These are phyloP conservation scores for Rhinocladiella mackenziei DNA, from an alignment of 2,329 filamentous ascomycete species.

Conservation along the genomic window DNA sequence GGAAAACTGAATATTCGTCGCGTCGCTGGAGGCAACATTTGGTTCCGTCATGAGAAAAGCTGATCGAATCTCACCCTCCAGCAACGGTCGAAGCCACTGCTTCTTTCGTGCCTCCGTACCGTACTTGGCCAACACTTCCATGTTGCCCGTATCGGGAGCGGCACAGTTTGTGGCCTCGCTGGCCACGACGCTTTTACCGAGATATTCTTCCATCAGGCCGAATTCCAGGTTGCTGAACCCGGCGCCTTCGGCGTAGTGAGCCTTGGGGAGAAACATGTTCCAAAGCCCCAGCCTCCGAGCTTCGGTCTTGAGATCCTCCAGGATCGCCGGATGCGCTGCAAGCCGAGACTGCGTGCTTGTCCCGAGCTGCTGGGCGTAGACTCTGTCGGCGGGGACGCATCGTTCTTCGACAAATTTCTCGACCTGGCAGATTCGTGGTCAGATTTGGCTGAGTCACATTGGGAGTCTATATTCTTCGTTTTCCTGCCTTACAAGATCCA, in stretches of 20 bases:
- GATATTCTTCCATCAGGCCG: constrained; percentile 92
- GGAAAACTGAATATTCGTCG: constrained; percentile 82
- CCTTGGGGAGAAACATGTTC: constrained; percentile 97
- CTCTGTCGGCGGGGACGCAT: constrained; percentile 78
- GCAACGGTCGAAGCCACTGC: constrained; percentile 73
- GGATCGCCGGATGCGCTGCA: constrained; percentile 70
- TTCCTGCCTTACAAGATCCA: constrained; percentile 61
- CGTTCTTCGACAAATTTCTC: constrained; percentile 97
- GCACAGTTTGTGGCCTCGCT: constrained; percentile 87
- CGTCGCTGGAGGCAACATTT: constrained; percentile 81
- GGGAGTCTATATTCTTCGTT: background rate
- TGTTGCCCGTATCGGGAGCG: constrained; percentile 89
- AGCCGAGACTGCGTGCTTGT: constrained; percentile 62
- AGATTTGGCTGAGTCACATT: constrained; percentile 1
- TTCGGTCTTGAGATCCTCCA: constrained; percentile 85
- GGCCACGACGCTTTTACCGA: constrained; percentile 79
- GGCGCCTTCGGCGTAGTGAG: constrained; percentile 90
- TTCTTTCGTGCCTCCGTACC: constrained; percentile 69
- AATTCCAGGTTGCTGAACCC: constrained; percentile 88
- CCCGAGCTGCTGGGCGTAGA: constrained; percentile 76
- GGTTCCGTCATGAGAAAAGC: constrained; percentile 95
- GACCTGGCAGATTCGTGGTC: constrained; percentile 55
- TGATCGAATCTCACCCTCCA: constrained; percentile 80
- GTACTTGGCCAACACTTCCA: constrained; percentile 92
- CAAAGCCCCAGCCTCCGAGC: constrained; percentile 81